Evolutionary conservation across 257 asterid genomes (phyloP).

Genomic region (Nicotiana benthamiana): DNA sequence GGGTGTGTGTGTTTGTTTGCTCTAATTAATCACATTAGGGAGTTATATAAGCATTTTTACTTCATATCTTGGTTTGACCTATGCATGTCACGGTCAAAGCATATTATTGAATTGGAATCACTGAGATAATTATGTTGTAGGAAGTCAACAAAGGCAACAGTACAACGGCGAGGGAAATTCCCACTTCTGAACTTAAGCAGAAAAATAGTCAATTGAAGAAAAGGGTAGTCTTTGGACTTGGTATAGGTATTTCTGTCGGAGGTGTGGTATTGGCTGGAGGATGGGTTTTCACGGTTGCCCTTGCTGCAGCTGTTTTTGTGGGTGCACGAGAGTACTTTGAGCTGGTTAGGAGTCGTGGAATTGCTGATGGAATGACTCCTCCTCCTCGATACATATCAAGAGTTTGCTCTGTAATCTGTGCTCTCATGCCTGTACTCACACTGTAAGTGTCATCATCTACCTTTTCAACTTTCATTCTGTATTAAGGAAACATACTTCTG

Average conservation of each 20-base stretch:
- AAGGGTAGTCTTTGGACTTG: conserved; percentile 82
- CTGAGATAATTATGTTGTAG: conserved; percentile 49
- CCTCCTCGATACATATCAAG: conserved; percentile 91
- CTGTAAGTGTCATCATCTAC: conserved; percentile 55
- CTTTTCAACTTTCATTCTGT: neutral
- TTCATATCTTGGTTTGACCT: neutral
- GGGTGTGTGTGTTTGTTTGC: neutral
- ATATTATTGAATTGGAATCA: conserved; percentile 20
- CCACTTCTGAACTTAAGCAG: conserved; percentile 30
- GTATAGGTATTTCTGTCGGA: conserved; percentile 72
- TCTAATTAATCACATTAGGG: neutral
- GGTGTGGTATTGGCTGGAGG: conserved; percentile 92
- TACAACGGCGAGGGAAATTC: conserved; percentile 24
- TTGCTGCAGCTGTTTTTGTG: conserved; percentile 73
- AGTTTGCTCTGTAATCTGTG: conserved; percentile 74
- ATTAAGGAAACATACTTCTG: neutral
- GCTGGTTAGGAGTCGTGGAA: conserved; percentile 92
- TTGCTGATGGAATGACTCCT: conserved; percentile 94
- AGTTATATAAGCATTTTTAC: neutral
- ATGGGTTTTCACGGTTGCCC: conserved; percentile 73
- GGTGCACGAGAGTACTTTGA: conserved; percentile 93
- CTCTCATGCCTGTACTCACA: conserved; percentile 78
- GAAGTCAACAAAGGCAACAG: conserved; percentile 46
- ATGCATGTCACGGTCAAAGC: neutral
- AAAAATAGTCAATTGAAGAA: conserved; percentile 66